Base-by-base conservation (phyloP, 345 rosid species). In the Schrenkiella parvula region DNA sequence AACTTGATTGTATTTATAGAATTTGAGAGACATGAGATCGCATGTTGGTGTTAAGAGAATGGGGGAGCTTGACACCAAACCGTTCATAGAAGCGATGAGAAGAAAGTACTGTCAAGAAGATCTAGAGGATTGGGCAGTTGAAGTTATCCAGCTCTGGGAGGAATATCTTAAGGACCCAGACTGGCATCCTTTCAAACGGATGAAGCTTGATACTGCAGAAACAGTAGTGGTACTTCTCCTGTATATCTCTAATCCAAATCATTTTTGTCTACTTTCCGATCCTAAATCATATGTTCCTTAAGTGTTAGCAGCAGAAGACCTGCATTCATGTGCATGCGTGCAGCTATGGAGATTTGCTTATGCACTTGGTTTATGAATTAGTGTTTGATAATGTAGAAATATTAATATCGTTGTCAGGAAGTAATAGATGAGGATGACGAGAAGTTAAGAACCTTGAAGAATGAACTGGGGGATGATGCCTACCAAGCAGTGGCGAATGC, bases 141-240 rank as follows among this genome's bases (percentile, higher is more conserved):
- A 87, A 68, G 69, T 89, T 60, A 89, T 93, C 85, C 89, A 96
- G 18, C 81, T 91, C 60, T 91, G 98, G 99, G 97, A 77, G 74
- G 99, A 91, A 80, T 84, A 87, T 84, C 89, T 95, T 9, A 91
- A 84, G 83, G 98, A 91, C 79, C 90, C 96, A 53, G 84, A 86
- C 70, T 95, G 99, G 99, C 96, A 91, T 84, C 98, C 99, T 59
- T 88, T 91, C 72, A 89, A 82, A 76, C 58, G 77, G 69, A 73
- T 83, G 15, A 80, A 56, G 65, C 82, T 78, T 53, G 84, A 82
- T n/a, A 80, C 74, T 71, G 76, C 77, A 9, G 98, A 78, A 37
- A 80, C 80, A 54, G n/a, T 78, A 72, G 73, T 80, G 98, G 97
- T 93, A 70, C 77, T 76, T 52, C 64, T 47, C 29, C 15, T 28